Base-by-base conservation (phyloP, 2,329 filamentous ascomycete genomes). In the Exophiala sideris region DNA sequence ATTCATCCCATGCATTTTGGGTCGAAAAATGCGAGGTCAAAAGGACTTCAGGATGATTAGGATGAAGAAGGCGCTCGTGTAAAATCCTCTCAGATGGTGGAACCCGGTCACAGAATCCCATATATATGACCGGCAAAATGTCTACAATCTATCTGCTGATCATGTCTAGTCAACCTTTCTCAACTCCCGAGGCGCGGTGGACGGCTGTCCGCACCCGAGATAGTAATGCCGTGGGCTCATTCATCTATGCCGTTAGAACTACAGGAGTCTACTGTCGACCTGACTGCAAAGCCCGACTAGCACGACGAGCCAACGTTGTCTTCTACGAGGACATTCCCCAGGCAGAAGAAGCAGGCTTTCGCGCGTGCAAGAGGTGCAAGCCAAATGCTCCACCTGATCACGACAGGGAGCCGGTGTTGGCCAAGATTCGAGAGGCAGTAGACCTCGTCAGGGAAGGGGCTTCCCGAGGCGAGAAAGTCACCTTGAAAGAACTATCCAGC, bases 241-340 rank as follows among this genome's bases (percentile, higher is more conserved):
- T 83, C 66, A 72, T 82, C 54, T 83, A 83, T 68, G 74, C 70
- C 12, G 79, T 83, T 16, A 73, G 73, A 45, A 78, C 78, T 0
- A 83, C 80, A 2, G 73, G 71, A 39, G 79, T 82, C 42, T 83
- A 79, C 65, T 83, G 80, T 62, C 74, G 79, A 1, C 79, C 79
- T 1, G 79, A 73, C 2, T 83, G 80, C 50, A 71, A 76, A 1
- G 76, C 79, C 4, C 78, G 82, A n/a, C 75, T 88, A 12, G 77
- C 79, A 1, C 72, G 76, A 2, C 74, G 79, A 14, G 74, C 80
- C 11, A 79, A 79, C 16, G 72, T 88, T 35, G 67, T 71, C 34
- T 83, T 81, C 66, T 79, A 73, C 65, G 71, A 76, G 41, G 76
- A 72, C 1, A 66, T 74, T 1, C 59, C 67, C 1, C 69, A 76